Evolutionary conservation across 805 yeast species (phyloP), one percentile per base, ranked within the genome.

Genomic region (Suhomyces xylopsoci): DNA sequence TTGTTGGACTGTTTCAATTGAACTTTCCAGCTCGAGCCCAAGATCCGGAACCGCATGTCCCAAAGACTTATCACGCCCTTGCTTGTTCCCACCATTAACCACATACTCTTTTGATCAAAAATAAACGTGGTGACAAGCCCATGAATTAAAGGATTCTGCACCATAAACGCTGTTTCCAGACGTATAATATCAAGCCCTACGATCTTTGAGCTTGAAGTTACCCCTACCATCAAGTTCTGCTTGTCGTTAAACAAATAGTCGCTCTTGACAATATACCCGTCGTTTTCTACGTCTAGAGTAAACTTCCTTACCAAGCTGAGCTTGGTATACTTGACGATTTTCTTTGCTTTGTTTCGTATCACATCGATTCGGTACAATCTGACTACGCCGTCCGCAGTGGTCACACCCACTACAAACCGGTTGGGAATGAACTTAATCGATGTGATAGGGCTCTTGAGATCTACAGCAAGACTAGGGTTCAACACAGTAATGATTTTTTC

Each of bases 41-140:
- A 70, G 0, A 87, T 53, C 34, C 76, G 76, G 64, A 90, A 89
- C 50, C 96, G 73, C 34, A 88, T 58, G 65, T 91, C 97, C 96
- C 97, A 91, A 14, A 93, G 68, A 56, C 83, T 84, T 28, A 94
- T 63, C 0, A 85, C 71, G 1, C 97, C 97, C 40, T 79, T 80
- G 0, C 81, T 71, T 0, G 97, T 89, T 0, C 97, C 97, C 2
- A 87, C 63, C 7, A 89, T 65, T 1, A 89, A 64, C 90, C 97
- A 90, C 5, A 79, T 70, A 24, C 73, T 68, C 14, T 75, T 69
- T 0, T 70, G 66, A 50, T 85, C 87, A 20, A 87, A 67, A 1
- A 81, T 76, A 60, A 90, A 81, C 15, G 85, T 69, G 0, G 84
- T 79, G 0, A 86, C 80, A 2, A 81, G 69, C 0, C 98, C 99